These are phyloP conservation scores for Epichloe festucae DNA, from an alignment of 2,329 filamentous ascomycete genomes.

Conservation along the genomic window DNA sequence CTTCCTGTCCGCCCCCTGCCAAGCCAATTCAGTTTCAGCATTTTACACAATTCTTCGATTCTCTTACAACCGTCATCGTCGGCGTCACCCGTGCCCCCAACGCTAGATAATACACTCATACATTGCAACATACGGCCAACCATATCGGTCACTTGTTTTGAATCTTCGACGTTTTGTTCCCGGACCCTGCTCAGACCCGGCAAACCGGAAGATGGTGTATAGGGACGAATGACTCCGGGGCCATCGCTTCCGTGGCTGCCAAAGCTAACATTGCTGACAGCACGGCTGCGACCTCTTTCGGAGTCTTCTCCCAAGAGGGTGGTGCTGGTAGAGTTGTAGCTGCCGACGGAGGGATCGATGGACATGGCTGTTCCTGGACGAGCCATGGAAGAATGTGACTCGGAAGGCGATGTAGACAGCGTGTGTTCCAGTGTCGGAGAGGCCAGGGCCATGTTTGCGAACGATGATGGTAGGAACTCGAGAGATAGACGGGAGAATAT, in stretches of 20 bases:
- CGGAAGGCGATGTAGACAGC: conserved; percentile 37
- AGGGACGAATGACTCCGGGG: conserved; percentile 31
- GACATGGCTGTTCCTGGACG: conserved; percentile 65
- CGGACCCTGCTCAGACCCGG: conserved; percentile 30
- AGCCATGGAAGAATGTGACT: conserved; percentile 30
- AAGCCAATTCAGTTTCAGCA: conserved; percentile 94
- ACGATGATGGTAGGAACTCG: conserved; percentile 52
- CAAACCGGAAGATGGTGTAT: conserved; percentile 30
- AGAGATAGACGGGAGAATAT: conserved; percentile 84
- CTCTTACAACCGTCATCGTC: conserved; percentile 62
- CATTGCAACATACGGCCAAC: conserved; percentile 95
- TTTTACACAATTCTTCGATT: conserved; percentile 71
- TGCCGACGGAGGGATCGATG: conserved; percentile 60
- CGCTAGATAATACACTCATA: conserved; percentile 73
- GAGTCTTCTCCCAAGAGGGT: conserved; percentile 60
- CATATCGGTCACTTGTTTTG: conserved; percentile 78
- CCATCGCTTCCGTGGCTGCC: conserved; percentile 37
- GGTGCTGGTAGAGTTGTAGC: conserved; percentile 67
- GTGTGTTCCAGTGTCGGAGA: conserved; percentile 40
- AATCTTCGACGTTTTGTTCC: conserved; percentile 52
- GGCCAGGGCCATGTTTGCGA: conserved; percentile 37
- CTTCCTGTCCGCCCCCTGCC: conserved; percentile 79
- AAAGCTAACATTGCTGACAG: conserved; percentile 73
- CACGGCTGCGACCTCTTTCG: conserved; percentile 54
- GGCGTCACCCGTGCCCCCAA: conserved; percentile 44